Conservation (phyloP, 73 alveolate species). For the Paramecium sexaurelia region DNA sequence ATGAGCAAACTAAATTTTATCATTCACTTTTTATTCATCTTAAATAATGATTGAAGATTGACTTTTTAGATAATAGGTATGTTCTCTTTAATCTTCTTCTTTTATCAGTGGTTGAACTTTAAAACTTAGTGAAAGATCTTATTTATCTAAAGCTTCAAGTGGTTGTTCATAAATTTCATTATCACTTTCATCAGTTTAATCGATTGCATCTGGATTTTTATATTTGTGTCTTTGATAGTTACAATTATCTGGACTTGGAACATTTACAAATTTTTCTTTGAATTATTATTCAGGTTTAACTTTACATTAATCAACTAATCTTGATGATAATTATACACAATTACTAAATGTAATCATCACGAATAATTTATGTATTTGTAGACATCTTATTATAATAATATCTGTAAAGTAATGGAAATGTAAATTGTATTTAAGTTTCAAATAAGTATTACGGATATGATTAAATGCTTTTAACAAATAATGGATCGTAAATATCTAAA, state of each 20-base stretch:
- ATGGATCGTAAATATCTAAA: slow-evolving; percentile 3
- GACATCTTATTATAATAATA: not conserved
- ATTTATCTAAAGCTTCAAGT: slow-evolving; percentile 27
- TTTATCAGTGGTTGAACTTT: not conserved
- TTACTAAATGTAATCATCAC: not conserved
- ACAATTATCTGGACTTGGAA: slow-evolving; percentile 6
- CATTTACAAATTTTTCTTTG: slow-evolving; percentile 2
- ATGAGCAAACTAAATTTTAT: slow-evolving; percentile 15
- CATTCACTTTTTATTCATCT: slow-evolving; percentile 49
- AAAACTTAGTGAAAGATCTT: slow-evolving; percentile 29
- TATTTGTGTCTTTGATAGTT: slow-evolving; percentile 20
- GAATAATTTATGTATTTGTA: not conserved
- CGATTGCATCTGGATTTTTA: not conserved
- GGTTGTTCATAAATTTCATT: slow-evolving; percentile 46
- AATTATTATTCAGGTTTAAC: slow-evolving; percentile 27
- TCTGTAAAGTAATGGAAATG: slow-evolving; percentile 15
- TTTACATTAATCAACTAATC: not conserved
- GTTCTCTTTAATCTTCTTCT: not conserved
- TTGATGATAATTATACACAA: not conserved
- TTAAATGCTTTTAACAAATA: slow-evolving; percentile 24
- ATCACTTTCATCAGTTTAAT: slow-evolving; percentile 47
- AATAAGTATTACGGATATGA: slow-evolving; percentile 28
- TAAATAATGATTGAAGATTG: slow-evolving; percentile 11
- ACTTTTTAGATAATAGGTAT: slow-evolving; percentile 2
- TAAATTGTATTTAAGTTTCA: not conserved